These are phyloP conservation scores for Elsinoe perseae DNA, from an alignment of 2,329 filamentous ascomycete genomes.

Conservation along the genomic window DNA sequence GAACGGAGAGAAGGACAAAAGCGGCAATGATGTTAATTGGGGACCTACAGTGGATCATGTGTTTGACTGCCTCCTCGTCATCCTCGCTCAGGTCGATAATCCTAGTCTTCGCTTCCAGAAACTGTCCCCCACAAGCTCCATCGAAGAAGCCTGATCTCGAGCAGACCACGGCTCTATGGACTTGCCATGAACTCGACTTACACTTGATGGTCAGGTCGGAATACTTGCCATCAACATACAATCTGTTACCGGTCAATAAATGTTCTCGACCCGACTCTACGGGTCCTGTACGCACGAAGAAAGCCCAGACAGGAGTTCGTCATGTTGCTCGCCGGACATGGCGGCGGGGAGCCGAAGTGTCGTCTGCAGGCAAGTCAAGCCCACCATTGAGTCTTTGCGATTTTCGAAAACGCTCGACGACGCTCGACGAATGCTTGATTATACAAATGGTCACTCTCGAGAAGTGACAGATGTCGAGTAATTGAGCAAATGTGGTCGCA, in stretches of 20 bases:
- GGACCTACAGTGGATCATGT: slow-evolving; percentile 34
- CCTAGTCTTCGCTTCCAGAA: slow-evolving; percentile 29
- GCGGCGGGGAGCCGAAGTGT: slow-evolving; percentile 15
- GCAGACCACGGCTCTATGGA: slow-evolving; percentile 43
- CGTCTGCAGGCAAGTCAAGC: slow-evolving; percentile 3
- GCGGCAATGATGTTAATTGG: not conserved
- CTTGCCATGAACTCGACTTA: slow-evolving; percentile 39
- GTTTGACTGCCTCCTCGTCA: slow-evolving; percentile 33
- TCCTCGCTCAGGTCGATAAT: slow-evolving; percentile 33
- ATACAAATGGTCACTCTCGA: not conserved
- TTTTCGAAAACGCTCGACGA: not conserved
- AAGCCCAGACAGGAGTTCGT: slow-evolving; percentile 40
- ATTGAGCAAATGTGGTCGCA: not conserved
- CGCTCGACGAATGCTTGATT: not conserved
- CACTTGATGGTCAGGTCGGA: slow-evolving; percentile 44
- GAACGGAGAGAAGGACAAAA: not conserved
- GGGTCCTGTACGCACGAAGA: slow-evolving; percentile 36
- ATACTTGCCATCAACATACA: slow-evolving; percentile 35
- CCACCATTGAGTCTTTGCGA: not conserved
- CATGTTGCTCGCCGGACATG: slow-evolving; percentile 31
- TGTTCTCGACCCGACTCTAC: slow-evolving; percentile 20
- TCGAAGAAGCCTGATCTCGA: slow-evolving; percentile 42
- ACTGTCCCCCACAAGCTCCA: slow-evolving; percentile 31
- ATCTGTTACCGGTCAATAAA: slow-evolving; percentile 21
- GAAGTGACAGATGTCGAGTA: not conserved